These are phyloP conservation scores for Crepidotus sp. DNA, from an alignment of 1,284 basidiomycete genomes.

Conservation along the genomic window DNA sequence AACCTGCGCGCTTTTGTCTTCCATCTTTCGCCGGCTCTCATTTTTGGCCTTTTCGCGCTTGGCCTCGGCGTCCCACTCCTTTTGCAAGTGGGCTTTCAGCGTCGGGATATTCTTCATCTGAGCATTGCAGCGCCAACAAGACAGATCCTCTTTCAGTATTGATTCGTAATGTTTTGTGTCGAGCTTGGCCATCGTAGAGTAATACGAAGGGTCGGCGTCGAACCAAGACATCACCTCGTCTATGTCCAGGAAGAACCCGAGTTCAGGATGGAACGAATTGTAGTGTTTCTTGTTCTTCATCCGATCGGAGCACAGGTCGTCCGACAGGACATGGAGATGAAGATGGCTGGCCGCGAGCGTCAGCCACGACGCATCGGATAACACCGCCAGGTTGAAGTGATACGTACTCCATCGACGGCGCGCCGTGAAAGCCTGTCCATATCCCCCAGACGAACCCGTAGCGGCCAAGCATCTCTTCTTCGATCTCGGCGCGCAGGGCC, in stretches of 20 bases:
- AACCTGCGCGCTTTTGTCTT: slow-evolving; percentile 5
- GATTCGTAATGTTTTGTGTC: slow-evolving; percentile 49
- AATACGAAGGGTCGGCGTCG: slow-evolving; percentile 49
- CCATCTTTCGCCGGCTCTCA: slow-evolving; percentile 29
- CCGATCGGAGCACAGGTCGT: slow-evolving; percentile 64
- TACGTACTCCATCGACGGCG: slow-evolving; percentile 68
- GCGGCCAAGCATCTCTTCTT: slow-evolving; percentile 72
- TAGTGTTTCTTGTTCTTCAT: slow-evolving; percentile 93
- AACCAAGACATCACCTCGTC: slow-evolving; percentile 72
- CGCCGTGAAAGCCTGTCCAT: slow-evolving; percentile 81
- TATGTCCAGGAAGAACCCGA: slow-evolving; percentile 82
- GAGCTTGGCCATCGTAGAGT: slow-evolving; percentile 42
- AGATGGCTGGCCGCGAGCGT: slow-evolving; percentile 49
- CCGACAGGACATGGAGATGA: slow-evolving; percentile 83
- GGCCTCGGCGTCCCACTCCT: slow-evolving; percentile 46
- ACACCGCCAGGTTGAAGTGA: neutral
- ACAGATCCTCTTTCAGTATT: slow-evolving; percentile 58
- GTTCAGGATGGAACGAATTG: slow-evolving; percentile 84
- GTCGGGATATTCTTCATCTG: slow-evolving; percentile 65
- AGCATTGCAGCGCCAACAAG: slow-evolving; percentile 61
- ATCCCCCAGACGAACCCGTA: slow-evolving; percentile 79
- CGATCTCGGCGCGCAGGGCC: slow-evolving; percentile 50
- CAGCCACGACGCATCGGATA: slow-evolving; percentile 1
- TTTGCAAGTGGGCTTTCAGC: slow-evolving; percentile 65
- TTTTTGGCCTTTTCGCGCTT: slow-evolving; percentile 30